phyloP scores from a whole-genome alignment of 1,284 basidiomycete species.

The Gomphus bonarii region DNA sequence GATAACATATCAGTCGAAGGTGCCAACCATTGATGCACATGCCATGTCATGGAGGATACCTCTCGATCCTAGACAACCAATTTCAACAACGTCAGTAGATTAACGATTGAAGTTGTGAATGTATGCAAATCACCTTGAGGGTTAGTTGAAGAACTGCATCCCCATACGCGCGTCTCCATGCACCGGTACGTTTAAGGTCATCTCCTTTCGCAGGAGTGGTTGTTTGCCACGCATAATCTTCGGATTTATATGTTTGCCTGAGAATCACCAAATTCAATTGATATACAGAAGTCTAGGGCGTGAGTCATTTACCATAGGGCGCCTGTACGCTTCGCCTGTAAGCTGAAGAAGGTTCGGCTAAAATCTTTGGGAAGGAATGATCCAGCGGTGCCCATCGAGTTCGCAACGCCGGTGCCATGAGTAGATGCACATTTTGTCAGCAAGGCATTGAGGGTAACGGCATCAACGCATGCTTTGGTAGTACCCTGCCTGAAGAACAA shows the following conservation, averaged over 20 bases:
- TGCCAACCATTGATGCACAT: background rate
- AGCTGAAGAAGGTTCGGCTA: constrained; percentile 15
- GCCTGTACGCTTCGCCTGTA: background rate
- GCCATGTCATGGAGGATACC: background rate
- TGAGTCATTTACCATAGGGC: constrained; percentile 11
- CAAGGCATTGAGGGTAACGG: constrained; percentile 13
- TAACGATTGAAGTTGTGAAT: background rate
- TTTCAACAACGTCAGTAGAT: background rate
- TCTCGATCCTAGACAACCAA: constrained; percentile 6
- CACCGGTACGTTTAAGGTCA: constrained; percentile 11
- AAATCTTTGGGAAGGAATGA: constrained; percentile 12
- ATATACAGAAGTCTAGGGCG: background rate
- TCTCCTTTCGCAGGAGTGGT: constrained; percentile 16
- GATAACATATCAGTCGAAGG: constrained; percentile 12
- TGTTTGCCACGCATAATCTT: background rate
- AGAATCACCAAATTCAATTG: constrained; percentile 3
- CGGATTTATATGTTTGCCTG: background rate
- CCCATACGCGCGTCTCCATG: constrained; percentile 13
- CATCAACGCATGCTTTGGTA: constrained; percentile 14
- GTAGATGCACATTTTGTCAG: constrained; percentile 5
- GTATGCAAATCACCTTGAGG: background rate
- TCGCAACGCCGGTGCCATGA: background rate
- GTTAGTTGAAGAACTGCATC: background rate
- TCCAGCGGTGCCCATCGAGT: background rate
- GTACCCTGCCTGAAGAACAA: constrained; percentile 14